Evolutionary conservation across 2,329 filamentous ascomycete genomes (phyloP).

Genomic region (Clarireedia homoeocarpa): DNA sequence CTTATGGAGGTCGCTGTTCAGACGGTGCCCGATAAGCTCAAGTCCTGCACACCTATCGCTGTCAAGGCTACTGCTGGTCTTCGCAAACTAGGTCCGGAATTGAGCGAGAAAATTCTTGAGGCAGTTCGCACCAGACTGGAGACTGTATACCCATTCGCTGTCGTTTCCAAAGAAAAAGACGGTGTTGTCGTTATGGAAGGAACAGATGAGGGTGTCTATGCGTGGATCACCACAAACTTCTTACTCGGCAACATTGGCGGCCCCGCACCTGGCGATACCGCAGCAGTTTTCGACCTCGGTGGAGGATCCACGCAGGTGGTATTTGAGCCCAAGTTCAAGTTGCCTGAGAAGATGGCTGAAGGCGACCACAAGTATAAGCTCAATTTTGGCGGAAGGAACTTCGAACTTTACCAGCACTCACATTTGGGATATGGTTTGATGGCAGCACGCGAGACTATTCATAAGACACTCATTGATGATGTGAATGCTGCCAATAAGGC

Average conservation of each 20-base stretch:
- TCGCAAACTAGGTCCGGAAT: conserved; percentile 73
- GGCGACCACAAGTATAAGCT: conserved; percentile 96
- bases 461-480: conserved; percentile 66
- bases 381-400: conserved; percentile 81
- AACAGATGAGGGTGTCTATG: conserved; percentile 93
- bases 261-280: conserved; percentile 81
- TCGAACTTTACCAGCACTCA: conserved; percentile 94
- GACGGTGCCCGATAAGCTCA: conserved; percentile 79
- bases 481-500: conserved; percentile 55
- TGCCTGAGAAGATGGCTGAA: conserved; percentile 76
- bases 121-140: conserved; percentile 81
- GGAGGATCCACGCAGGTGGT: conserved; percentile 98
- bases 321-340: conserved; percentile 91
- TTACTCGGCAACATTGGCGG: conserved; percentile 95
- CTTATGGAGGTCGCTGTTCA: conserved; percentile 81
- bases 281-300: conserved; percentile 91
- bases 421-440: conserved; percentile 96
- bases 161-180: conserved; percentile 75
- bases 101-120: conserved; percentile 75
- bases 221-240: conserved; percentile 99
- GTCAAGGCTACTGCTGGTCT: conserved; percentile 96
- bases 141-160: conserved; percentile 86
- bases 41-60: conserved; percentile 88
- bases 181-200: conserved; percentile 98
- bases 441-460: conserved; percentile 83